phyloP scores from a whole-genome alignment of 2,329 filamentous ascomycete genomes.

The Cryphonectria radicalis region DNA sequence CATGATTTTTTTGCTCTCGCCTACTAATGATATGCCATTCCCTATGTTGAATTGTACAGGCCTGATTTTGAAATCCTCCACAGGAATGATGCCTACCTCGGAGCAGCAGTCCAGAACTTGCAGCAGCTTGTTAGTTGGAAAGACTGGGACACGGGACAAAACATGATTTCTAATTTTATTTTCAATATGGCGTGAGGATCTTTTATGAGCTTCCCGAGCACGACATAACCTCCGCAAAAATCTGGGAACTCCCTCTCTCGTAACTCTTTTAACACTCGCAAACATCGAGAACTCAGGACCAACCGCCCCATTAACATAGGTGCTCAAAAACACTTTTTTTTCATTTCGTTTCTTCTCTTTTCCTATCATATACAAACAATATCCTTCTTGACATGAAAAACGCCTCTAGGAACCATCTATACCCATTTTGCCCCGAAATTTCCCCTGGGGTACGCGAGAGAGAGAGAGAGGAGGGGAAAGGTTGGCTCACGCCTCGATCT shows the following conservation, averaged over 20 bases:
- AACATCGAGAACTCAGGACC: not conserved
- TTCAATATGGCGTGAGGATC: not conserved
- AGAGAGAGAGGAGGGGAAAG: not conserved
- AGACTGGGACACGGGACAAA: not conserved
- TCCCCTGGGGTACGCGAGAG: not conserved
- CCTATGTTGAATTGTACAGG: not conserved
- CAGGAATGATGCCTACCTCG: not conserved
- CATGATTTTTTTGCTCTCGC: not conserved
- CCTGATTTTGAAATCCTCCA: not conserved
- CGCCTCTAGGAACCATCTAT: not conserved
- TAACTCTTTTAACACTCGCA: not conserved
- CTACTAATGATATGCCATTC: constrained; percentile 9
- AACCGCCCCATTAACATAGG: not conserved
- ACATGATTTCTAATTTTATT: not conserved
- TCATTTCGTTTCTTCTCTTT: not conserved
- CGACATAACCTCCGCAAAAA: not conserved
- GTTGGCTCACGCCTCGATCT: constrained; percentile 63
- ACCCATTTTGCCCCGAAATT: not conserved
- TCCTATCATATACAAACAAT: constrained; percentile 10
- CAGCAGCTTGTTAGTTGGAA: not conserved
- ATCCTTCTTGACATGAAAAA: constrained; percentile 3
- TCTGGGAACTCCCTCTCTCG: not conserved
- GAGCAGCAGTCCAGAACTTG: not conserved
- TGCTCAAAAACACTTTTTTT: constrained; percentile 3
- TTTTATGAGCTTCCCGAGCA: constrained; percentile 6